Percentiles rank a stretch among this genome's conserved stretches.
Evolutionary conservation across 2,329 filamentous ascomycete genomes (phyloP).

Genomic region (Thelonectria blattea): DNA sequence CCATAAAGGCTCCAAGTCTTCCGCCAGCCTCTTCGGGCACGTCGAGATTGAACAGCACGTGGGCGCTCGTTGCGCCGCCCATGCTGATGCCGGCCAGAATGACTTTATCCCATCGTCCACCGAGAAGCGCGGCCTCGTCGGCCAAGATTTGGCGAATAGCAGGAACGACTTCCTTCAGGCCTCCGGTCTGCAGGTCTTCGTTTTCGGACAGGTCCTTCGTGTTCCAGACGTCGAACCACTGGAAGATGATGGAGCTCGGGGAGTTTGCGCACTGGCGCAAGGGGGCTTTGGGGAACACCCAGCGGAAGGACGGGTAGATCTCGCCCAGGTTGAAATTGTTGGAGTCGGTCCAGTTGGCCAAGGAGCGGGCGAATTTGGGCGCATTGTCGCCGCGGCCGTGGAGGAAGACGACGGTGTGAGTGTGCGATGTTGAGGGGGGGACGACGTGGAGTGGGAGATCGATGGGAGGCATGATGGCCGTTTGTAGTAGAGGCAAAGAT

Average conservation of each 20-base stretch:
- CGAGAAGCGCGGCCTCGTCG: constrained; percentile 44
- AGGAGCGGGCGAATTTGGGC: constrained; percentile 38
- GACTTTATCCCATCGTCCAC: constrained; percentile 45
- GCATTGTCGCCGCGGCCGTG: constrained; percentile 52
- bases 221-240: constrained; percentile 60
- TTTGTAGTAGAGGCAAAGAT: too few species aligned
- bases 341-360: constrained; percentile 41
- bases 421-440: constrained; percentile 8
- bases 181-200: constrained; percentile 51
- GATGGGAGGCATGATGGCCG: too few species aligned
- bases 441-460: too few species aligned
- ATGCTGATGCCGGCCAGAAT: constrained; percentile 55
- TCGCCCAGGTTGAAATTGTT: constrained; percentile 43
- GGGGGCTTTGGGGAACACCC: constrained; percentile 53
- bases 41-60: constrained; percentile 45
- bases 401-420: constrained; percentile 52
- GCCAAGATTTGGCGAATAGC: constrained; percentile 42
- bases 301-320: constrained; percentile 52
- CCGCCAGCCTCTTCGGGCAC: constrained; percentile 20
- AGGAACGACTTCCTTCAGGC: constrained; percentile 48
- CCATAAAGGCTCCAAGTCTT: constrained; percentile 44
- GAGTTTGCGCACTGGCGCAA: constrained; percentile 5
- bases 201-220: constrained; percentile 46
- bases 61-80: constrained; percentile 49
- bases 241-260: constrained; percentile 37